These are phyloP conservation scores for Neostapfia colusana DNA, from an alignment of 176 grass and related monocot genomes.

Conservation along the genomic window DNA sequence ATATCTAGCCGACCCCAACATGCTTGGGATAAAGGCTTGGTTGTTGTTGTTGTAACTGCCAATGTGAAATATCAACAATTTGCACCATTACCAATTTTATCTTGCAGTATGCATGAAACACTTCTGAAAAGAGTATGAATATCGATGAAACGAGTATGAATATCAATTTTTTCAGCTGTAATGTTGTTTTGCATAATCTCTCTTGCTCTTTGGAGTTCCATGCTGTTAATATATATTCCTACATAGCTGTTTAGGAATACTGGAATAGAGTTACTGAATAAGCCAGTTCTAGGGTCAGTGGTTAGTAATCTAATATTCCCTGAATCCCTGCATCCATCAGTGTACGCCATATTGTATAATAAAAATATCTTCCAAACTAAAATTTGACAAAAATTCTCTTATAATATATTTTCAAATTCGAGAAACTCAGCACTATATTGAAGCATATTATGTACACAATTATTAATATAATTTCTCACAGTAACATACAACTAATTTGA, in stretches of 20 bases:
- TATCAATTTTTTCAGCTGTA: neutral
- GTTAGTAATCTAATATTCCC: neutral
- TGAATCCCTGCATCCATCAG: neutral
- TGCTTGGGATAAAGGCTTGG: no score
- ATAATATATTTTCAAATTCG: neutral
- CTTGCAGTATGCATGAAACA: neutral
- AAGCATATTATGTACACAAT: no score
- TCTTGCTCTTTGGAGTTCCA: slow-evolving; percentile 1
- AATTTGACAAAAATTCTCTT: neutral
- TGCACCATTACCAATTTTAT: neutral
- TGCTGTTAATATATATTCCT: neutral
- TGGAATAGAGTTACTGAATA: neutral
- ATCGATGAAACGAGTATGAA: neutral
- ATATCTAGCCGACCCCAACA: no score
- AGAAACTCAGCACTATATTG: no score
- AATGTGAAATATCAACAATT: neutral
- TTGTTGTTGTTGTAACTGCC: neutral
- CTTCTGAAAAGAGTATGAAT: neutral
- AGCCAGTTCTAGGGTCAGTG: neutral
- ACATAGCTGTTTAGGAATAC: neutral
- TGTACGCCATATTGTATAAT: neutral
- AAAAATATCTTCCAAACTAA: neutral
- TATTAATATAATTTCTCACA: no score
- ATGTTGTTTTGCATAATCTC: neutral
- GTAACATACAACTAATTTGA: no score